Base-by-base conservation (phyloP, 2,329 filamentous ascomycete species). In the Beauveria bassiana region DNA sequence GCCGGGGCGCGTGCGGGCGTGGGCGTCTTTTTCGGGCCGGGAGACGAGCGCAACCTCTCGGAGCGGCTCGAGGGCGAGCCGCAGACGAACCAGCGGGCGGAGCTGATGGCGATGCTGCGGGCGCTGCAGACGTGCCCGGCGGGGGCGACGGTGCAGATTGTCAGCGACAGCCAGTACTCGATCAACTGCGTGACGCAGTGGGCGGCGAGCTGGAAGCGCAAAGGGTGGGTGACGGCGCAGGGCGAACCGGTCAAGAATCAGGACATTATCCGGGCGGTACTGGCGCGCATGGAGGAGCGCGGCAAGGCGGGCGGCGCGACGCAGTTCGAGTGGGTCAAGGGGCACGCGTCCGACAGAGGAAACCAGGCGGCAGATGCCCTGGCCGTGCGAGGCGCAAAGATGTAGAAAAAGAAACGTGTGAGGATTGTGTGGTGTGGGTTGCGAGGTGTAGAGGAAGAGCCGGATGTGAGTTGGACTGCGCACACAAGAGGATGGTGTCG, bases 51-150 rank as follows among this genome's bases (percentile, higher is more conserved):
- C 65, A 87, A 87, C 70, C 72, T 96, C 26, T 90, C 90, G 14
- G 92, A 96, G 74, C 85, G 86, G 4, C 82, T 97, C 2, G 75
- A 80, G 57, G 91, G 91, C 56, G 78, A 81, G 18, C 79, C 81
- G 10, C 95, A 98, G 75, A 98, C 95, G 1, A 99, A 99, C 72
- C 91, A 98, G 73, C 89, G 95, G 3, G 95, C 93, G n/a, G 95
- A 99, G 76, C 79, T 99, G 62, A 93, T 90, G 26, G 95, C 92
- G 8, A 88, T 98, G 65, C 79, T 90, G 34, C 88, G 93, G 62
- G 93, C 93, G 0, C 80, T 98, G 24, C 86, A 97, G 69, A 83
- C 88, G 51, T 86, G 87, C 2, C 87, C 90, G 0, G 75, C 83
- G 18, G 80, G 87, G 62, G 82, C 89, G 62, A 79, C 86, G 63